Evolutionary conservation across 768 basidiomycete species (phyloP).

Genomic region (Vararia minispora): DNA sequence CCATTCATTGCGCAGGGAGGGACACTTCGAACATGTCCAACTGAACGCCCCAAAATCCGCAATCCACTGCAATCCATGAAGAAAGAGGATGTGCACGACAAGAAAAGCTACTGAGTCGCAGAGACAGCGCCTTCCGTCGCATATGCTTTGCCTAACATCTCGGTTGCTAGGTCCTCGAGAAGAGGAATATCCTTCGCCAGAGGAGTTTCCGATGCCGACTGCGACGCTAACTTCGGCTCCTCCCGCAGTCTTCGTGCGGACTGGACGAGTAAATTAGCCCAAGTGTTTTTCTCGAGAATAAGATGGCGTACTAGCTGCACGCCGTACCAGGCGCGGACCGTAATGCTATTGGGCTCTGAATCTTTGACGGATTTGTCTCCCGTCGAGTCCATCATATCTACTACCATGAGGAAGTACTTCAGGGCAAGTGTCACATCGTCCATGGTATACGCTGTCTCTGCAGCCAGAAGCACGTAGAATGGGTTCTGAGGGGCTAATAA

Average conservation of each 20-base stretch:
- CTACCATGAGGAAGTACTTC: conserved; percentile 65
- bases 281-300: not conserved
- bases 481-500: conserved; percentile 81
- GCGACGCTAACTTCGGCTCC: not conserved
- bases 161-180: conserved; percentile 1
- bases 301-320: conserved; percentile 56
- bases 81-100: not conserved
- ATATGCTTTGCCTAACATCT: not conserved
- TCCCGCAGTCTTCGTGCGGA: not conserved
- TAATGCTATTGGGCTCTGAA: conserved; percentile 37
- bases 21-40: no score
- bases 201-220: conserved; percentile 2
- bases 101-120: not conserved
- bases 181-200: not conserved
- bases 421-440: conserved; percentile 66
- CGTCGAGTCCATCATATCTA: conserved; percentile 69
- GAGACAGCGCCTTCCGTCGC: not conserved
- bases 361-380: conserved; percentile 37
- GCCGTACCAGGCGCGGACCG: conserved; percentile 72
- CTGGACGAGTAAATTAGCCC: not conserved
- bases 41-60: conserved; percentile 7
- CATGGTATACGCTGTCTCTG: conserved; percentile 79
- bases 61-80: conserved; percentile 2
- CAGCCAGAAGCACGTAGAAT: conserved; percentile 72
- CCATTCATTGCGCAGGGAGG: no score